A percentile compares a stretch with the other conserved stretches of the same genome.
phyloP scores from a whole-genome alignment of 495 filamentous ascomycete genomes.

The Aspergillus ostianus region DNA sequence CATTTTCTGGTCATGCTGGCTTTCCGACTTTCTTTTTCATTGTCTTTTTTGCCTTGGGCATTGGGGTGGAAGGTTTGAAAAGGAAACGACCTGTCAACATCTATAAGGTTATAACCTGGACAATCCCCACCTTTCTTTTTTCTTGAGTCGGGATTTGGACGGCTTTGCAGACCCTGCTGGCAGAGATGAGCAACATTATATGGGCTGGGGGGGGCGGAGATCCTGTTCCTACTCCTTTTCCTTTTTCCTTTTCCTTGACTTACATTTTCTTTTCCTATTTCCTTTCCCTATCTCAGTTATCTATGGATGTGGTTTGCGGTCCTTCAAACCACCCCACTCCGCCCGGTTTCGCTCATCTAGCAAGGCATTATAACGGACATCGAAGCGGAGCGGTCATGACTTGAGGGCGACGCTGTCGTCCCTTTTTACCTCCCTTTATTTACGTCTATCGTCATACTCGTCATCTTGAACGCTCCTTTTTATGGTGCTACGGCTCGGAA shows the following conservation, averaged over 20 bases:
- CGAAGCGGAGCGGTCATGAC: slow-evolving; percentile 18
- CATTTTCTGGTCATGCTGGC: slow-evolving; percentile 24
- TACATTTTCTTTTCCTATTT: not conserved
- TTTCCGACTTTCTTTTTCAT: slow-evolving; percentile 29
- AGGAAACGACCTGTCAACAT: slow-evolving; percentile 22
- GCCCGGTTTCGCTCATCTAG: slow-evolving; percentile 13
- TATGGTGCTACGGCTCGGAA: slow-evolving; percentile 47
- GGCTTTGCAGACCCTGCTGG: slow-evolving; percentile 20
- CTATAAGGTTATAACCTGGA: slow-evolving; percentile 21
- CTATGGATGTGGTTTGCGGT: slow-evolving; percentile 12
- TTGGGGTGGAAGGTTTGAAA: slow-evolving; percentile 17
- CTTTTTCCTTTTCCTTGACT: not conserved
- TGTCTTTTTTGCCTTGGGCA: slow-evolving; percentile 20
- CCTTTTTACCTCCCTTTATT: slow-evolving; percentile 14
- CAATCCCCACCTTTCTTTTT: slow-evolving; percentile 14
- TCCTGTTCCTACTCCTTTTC: slow-evolving; percentile 10
- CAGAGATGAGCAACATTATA: slow-evolving; percentile 19
- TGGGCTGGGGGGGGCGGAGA: slow-evolving; percentile 18
- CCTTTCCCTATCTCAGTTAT: slow-evolving; percentile 31
- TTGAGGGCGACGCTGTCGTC: slow-evolving; percentile 17
- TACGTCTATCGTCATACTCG: slow-evolving; percentile 10
- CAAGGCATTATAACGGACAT: slow-evolving; percentile 14
- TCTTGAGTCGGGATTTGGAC: slow-evolving; percentile 18
- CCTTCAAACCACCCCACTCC: slow-evolving; percentile 2
- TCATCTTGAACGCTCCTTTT: slow-evolving; percentile 35